Evolutionary conservation across 306 rosid genomes (phyloP).

Genomic region (Herpetospermum pedunculosum): DNA sequence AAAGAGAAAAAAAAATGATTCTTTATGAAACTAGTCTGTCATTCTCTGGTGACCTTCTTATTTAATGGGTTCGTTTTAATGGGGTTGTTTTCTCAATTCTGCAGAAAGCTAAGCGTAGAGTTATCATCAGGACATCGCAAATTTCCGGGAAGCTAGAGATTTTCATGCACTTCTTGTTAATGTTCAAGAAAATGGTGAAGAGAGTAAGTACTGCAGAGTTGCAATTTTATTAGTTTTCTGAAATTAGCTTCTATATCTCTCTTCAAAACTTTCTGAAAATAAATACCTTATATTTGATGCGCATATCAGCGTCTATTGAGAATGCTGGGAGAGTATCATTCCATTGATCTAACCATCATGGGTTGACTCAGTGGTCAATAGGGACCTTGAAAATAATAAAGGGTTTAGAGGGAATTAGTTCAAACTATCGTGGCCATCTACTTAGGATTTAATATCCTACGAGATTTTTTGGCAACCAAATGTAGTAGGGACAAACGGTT

Average conservation of each 20-base stretch:
- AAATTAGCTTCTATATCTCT: background rate
- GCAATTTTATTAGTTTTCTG: slow-evolving; percentile 1
- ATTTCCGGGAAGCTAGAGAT: slow-evolving; percentile 47
- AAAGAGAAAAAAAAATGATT: background rate
- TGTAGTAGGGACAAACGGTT: too few species aligned
- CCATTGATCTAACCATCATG: too few species aligned
- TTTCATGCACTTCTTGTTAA: slow-evolving; percentile 42
- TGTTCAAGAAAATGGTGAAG: slow-evolving; percentile 35
- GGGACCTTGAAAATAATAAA: too few species aligned
- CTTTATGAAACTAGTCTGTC: background rate
- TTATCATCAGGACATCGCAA: slow-evolving; percentile 75
- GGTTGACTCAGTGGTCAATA: too few species aligned
- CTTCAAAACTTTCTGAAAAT: background rate
- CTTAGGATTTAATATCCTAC: too few species aligned
- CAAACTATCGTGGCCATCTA: too few species aligned
- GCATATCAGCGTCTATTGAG: background rate
- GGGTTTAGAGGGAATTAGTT: too few species aligned
- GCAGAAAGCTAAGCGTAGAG: slow-evolving; percentile 91
- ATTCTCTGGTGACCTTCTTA: background rate
- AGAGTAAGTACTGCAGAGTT: slow-evolving; percentile 32
- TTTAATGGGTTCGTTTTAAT: background rate
- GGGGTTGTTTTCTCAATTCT: slow-evolving; percentile 6
- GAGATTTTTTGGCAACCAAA: too few species aligned
- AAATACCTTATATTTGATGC: background rate
- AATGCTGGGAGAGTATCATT: background rate